Percentiles rank a stretch among this genome's conserved stretches.
Evolutionary conservation across 176 grass and related monocot genomes (phyloP).

Genomic region (Phoenix roebelenii): DNA sequence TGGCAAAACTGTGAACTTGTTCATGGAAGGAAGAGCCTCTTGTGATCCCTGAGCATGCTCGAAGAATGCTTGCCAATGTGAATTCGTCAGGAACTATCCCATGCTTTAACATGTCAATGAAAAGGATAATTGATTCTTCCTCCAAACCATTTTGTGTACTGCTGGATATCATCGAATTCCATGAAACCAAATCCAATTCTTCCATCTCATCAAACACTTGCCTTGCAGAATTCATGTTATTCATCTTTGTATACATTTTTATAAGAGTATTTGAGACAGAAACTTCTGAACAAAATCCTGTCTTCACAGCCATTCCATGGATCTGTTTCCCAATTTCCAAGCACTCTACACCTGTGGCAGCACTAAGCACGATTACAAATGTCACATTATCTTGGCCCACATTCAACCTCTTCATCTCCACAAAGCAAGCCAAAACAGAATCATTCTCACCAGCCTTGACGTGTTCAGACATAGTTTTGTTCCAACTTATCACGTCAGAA

Average conservation of each 20-base stretch:
- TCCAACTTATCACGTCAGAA: slow-evolving; percentile 15
- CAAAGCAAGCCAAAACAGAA: slow-evolving; percentile 8
- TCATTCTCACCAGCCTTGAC: slow-evolving; percentile 9
- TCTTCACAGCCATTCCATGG: slow-evolving; percentile 10
- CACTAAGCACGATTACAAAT: slow-evolving; percentile 19
- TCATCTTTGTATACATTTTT: slow-evolving; percentile 22
- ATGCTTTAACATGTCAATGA: slow-evolving; percentile 14
- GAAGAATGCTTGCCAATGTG: slow-evolving; percentile 21
- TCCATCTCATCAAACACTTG: slow-evolving; percentile 21
- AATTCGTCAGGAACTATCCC: slow-evolving; percentile 20
- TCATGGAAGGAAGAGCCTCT: slow-evolving; percentile 1
- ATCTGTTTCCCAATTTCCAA: slow-evolving; percentile 10
- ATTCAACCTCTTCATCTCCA: slow-evolving; percentile 13
- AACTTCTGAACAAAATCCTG: slow-evolving; percentile 17
- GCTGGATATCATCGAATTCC: slow-evolving; percentile 21
- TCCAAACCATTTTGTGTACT: slow-evolving; percentile 14
- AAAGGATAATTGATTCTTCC: slow-evolving; percentile 5
- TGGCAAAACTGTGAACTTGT: slow-evolving; percentile 18
- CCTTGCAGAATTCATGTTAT: slow-evolving; percentile 6
- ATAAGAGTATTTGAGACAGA: slow-evolving; percentile 24
- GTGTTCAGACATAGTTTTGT: slow-evolving; percentile 11
- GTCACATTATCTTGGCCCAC: slow-evolving; percentile 19
- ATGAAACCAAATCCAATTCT: slow-evolving; percentile 18
- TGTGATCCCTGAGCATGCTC: slow-evolving; percentile 15
- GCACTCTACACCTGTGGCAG: slow-evolving; percentile 3